A percentile compares a stretch with the other conserved stretches of the same genome.
Conservation (phyloP, 139 green algal genomes). For the Haematococcus lacustris region DNA sequence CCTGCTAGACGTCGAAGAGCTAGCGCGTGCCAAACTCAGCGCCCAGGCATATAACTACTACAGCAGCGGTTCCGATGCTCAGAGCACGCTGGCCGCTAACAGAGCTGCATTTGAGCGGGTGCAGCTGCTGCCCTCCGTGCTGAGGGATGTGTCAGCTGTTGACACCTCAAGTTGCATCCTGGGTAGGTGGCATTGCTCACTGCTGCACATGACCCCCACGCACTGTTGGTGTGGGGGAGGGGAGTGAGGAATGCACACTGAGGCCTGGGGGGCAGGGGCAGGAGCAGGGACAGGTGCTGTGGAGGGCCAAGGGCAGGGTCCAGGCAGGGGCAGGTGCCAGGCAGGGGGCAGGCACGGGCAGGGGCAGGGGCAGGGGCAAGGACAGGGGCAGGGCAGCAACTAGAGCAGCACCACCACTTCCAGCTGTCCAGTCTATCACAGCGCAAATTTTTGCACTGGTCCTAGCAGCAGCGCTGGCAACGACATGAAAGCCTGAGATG, state of each 20-base stretch:
- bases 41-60: background rate
- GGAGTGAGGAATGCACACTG: background rate
- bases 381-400: too few species aligned
- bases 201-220: background rate
- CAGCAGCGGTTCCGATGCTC: constrained; percentile 21
- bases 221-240: background rate
- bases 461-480: too few species aligned
- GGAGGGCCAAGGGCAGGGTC: background rate
- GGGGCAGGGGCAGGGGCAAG: background rate
- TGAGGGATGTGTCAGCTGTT: constrained; percentile 54
- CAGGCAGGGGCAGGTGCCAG: background rate
- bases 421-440: too few species aligned
- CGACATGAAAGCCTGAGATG: too few species aligned
- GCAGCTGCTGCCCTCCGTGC: constrained; percentile 49
- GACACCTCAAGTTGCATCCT: constrained; percentile 21
- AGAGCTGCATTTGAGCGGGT: constrained; percentile 24
- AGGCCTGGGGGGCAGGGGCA: background rate
- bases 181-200: background rate
- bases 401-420: too few species aligned
- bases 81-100: constrained; percentile 50
- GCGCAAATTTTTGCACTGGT: too few species aligned
- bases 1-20: background rate
- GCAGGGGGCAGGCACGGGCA: background rate
- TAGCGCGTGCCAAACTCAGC: background rate
- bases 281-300: background rate